Evolutionary conservation across 352 stramenopile species (phyloP).

Genomic region (Plasmopara muralis): DNA sequence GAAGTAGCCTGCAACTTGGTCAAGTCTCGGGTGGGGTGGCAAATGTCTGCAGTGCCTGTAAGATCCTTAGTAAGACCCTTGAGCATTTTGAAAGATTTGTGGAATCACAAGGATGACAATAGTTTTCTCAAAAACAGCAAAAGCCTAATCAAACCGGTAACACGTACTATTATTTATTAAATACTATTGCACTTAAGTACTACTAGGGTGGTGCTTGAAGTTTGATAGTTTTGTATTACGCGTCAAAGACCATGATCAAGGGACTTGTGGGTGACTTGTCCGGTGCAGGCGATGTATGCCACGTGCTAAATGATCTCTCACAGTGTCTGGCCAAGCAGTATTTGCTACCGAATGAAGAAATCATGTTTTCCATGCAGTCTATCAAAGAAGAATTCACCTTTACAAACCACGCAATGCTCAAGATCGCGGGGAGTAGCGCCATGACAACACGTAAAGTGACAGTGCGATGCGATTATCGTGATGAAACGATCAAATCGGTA

Average conservation of each 20-base stretch:
- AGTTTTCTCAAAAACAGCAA: no score
- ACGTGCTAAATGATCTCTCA: slow-evolving; percentile 33
- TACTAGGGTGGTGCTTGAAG: background rate
- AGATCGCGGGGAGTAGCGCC: slow-evolving; percentile 29
- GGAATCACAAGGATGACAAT: no score
- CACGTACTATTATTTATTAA: no score
- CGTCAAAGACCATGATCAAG: slow-evolving; percentile 36
- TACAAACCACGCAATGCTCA: slow-evolving; percentile 28
- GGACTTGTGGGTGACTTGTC: slow-evolving; percentile 44
- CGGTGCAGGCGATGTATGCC: slow-evolving; percentile 47
- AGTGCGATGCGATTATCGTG: slow-evolving; percentile 35
- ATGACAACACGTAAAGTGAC: slow-evolving; percentile 52
- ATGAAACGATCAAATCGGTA: slow-evolving; percentile 26
- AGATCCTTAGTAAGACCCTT: slow-evolving; percentile 45
- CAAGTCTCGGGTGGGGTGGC: slow-evolving; percentile 25
- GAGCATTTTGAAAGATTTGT: slow-evolving; percentile 20
- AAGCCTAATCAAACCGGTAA: no score
- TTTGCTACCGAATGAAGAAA: slow-evolving; percentile 41
- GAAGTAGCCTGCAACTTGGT: slow-evolving; percentile 22
- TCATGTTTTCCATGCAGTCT: slow-evolving; percentile 34
- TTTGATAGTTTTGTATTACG: background rate
- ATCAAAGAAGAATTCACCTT: slow-evolving; percentile 17
- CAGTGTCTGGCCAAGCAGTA: slow-evolving; percentile 38
- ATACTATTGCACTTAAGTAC: no score
- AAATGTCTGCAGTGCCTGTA: slow-evolving; percentile 48